Evolutionary conservation across 164 flowering plant species (phyloP).

Genomic region (Stephania japonica): DNA sequence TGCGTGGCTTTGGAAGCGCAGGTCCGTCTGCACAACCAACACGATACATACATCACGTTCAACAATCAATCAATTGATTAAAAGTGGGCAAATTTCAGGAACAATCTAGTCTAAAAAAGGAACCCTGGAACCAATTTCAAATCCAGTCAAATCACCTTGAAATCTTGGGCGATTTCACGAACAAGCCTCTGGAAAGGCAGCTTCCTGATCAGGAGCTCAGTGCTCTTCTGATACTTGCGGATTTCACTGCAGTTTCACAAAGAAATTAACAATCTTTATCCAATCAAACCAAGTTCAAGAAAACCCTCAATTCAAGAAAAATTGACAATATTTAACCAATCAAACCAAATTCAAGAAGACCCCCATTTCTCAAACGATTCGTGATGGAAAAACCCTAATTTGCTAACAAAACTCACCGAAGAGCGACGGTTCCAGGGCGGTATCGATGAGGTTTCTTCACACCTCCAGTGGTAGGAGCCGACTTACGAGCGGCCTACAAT

Average conservation of each 20-base stretch:
- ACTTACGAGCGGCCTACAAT: slow-evolving; percentile 69
- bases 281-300: neutral
- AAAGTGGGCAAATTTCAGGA: neutral
- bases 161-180: slow-evolving; percentile 82
- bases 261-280: neutral
- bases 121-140: neutral
- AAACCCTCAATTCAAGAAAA: neutral
- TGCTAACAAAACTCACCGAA: slow-evolving; percentile 35
- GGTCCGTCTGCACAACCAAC: neutral
- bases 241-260: slow-evolving; percentile 40
- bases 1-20: slow-evolving; percentile 9
- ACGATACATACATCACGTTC: neutral
- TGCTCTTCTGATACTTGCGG: slow-evolving; percentile 81
- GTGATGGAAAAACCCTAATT: neutral
- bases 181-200: slow-evolving; percentile 87
- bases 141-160: slow-evolving; percentile 34
- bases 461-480: slow-evolving; percentile 90
- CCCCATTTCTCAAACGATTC: too few relatives aligned
- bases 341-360: neutral
- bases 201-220: slow-evolving; percentile 77
- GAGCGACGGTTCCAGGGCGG: slow-evolving; percentile 91
- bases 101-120: neutral
- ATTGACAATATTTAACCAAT: too few relatives aligned
- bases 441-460: slow-evolving; percentile 94
- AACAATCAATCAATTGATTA: neutral